A percentile compares a stretch with the other conserved stretches of the same genome.
Evolutionary conservation across 1,284 basidiomycete genomes (phyloP).

Genomic region (Cutaneotrichosporon sp.): DNA sequence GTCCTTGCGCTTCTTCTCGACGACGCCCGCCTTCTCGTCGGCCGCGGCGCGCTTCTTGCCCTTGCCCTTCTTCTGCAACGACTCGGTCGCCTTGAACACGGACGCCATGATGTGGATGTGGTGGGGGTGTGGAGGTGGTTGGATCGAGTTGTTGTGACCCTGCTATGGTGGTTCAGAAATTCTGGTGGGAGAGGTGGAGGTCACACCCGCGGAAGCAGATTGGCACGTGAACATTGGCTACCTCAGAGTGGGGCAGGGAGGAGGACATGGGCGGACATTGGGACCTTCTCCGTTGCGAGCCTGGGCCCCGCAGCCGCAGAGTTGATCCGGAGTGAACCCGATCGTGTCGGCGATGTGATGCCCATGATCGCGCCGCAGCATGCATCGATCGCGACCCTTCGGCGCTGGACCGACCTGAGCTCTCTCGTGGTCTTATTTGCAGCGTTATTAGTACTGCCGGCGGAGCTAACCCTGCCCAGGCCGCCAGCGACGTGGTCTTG

Average conservation of each 20-base stretch:
- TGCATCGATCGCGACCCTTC: background rate
- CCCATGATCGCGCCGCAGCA: background rate
- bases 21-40: slow-evolving; percentile 12
- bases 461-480: too few relatives aligned
- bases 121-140: background rate
- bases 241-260: background rate
- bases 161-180: slow-evolving; percentile 1
- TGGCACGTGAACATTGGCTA: background rate
- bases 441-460: background rate
- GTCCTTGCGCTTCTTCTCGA: slow-evolving; percentile 57
- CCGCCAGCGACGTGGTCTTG: too few relatives aligned
- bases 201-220: background rate
- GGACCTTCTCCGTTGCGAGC: background rate
- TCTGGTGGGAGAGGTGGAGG: slow-evolving; percentile 6
- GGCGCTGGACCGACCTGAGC: too few relatives aligned
- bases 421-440: background rate
- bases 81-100: slow-evolving; percentile 25
- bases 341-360: too few relatives aligned
- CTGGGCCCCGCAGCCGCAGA: too few relatives aligned
- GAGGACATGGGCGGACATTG: slow-evolving; percentile 22
- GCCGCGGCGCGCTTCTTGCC: slow-evolving; percentile 27
- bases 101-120: slow-evolving; percentile 20
- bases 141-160: slow-evolving; percentile 2
- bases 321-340: too few relatives aligned
- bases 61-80: slow-evolving; percentile 24